Conservation (phyloP, 257 asterid species). For the Ilex aquifolium region DNA sequence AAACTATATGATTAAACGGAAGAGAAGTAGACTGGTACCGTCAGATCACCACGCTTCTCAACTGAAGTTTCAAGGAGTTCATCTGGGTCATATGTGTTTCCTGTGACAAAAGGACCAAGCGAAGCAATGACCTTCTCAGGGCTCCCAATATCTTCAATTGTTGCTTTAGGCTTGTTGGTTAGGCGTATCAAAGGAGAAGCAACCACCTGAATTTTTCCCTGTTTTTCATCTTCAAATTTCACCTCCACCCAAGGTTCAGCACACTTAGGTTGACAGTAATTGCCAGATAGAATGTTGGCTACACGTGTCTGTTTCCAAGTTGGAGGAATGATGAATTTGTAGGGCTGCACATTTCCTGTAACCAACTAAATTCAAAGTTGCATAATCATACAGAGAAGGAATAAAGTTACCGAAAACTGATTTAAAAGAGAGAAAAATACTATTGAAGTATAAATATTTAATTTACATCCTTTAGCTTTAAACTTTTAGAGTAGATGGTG, state of each 20-base stretch:
- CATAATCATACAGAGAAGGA: constrained; percentile 49
- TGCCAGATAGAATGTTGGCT: constrained; percentile 95
- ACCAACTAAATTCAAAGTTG: constrained; percentile 68
- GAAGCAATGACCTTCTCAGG: constrained; percentile 90
- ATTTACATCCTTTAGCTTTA: too few relatives aligned
- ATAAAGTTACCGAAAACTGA: background rate
- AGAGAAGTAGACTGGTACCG: constrained; percentile 30
- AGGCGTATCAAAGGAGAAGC: constrained; percentile 89
- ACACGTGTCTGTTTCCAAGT: constrained; percentile 84
- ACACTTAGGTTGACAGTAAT: constrained; percentile 97
- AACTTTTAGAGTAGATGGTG: too few relatives aligned
- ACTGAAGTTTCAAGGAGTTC: constrained; percentile 69
- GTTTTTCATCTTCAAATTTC: constrained; percentile 77
- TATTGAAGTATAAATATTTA: too few relatives aligned
- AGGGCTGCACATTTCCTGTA: constrained; percentile 98
- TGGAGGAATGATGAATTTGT: constrained; percentile 88
- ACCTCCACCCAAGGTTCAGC: constrained; percentile 99
- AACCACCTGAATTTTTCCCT: constrained; percentile 88
- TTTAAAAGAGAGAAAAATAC: background rate
- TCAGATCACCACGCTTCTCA: constrained; percentile 82
- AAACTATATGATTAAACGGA: background rate
- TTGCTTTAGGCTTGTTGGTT: constrained; percentile 88
- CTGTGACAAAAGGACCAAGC: constrained; percentile 96
- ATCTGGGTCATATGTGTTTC: constrained; percentile 79
- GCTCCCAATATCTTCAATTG: constrained; percentile 87